phyloP scores from a whole-genome alignment of 2,329 filamentous ascomycete species.

The Trichoderma oligosporum region DNA sequence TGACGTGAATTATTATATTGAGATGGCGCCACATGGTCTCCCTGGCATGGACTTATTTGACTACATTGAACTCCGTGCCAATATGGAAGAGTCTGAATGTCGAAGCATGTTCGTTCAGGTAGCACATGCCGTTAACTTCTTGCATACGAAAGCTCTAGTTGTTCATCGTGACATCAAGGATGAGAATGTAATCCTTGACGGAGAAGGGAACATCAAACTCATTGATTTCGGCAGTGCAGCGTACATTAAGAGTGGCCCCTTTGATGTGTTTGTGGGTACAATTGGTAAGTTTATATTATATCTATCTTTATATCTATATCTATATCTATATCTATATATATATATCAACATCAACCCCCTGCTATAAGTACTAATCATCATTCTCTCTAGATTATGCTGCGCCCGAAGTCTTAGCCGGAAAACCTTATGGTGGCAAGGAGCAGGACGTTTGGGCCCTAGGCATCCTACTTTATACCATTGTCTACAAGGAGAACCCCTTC shows the following conservation, averaged over 20 bases:
- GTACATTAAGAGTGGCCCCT: slow-evolving; percentile 97
- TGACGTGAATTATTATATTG: slow-evolving; percentile 94
- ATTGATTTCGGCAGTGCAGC: slow-evolving; percentile 98
- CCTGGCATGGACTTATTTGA: slow-evolving; percentile 99
- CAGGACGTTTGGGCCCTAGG: slow-evolving; percentile 98
- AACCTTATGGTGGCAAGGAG: slow-evolving; percentile 89
- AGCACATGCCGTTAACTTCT: slow-evolving; percentile 80
- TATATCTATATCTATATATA: not conserved
- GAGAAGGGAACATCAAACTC: slow-evolving; percentile 91
- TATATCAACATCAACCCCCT: not conserved
- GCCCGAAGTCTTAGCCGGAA: slow-evolving; percentile 92
- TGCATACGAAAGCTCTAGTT: slow-evolving; percentile 85
- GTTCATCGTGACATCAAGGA: slow-evolving; percentile 99
- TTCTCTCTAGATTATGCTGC: slow-evolving; percentile 78
- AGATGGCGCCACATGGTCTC: slow-evolving; percentile 92
- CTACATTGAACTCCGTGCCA: slow-evolving; percentile 93
- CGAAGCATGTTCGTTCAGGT: slow-evolving; percentile 95
- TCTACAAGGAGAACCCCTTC: slow-evolving; percentile 99
- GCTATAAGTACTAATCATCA: not conserved
- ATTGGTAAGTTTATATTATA: slow-evolving; percentile 64
- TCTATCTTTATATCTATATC: no score
- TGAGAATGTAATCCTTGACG: slow-evolving; percentile 94
- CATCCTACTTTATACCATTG: slow-evolving; percentile 95
- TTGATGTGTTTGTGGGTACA: slow-evolving; percentile 97
- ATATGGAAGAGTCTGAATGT: slow-evolving; percentile 94